Percentiles rank a stretch among this genome's conserved stretches.
These are phyloP conservation scores for Lodderomyces orthopsilosis DNA, from an alignment of 1,139 yeast species.

Conservation along the genomic window DNA sequence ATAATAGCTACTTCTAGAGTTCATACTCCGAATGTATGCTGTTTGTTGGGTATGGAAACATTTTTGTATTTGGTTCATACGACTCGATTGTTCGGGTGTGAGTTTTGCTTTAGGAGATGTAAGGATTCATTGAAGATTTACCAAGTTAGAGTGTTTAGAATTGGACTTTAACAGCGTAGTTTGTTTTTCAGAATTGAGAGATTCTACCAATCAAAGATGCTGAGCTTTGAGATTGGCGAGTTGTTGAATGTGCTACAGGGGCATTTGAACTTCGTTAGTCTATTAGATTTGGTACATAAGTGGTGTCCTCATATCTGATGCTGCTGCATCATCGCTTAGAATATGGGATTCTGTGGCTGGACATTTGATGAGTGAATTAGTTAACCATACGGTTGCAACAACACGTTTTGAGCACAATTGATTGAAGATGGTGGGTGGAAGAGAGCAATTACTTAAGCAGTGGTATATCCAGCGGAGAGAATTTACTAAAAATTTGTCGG, in stretches of 20 bases:
- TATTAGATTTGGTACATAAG: conserved; percentile 76
- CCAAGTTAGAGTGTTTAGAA: conserved; percentile 81
- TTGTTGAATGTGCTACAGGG: conserved; percentile 69
- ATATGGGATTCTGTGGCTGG: conserved; percentile 91
- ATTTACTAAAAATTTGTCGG: conserved; percentile 69
- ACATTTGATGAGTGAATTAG: conserved; percentile 61
- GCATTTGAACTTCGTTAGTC: conserved; percentile 86
- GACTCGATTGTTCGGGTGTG: conserved; percentile 90
- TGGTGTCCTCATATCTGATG: conserved; percentile 83
- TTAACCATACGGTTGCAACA: conserved; percentile 86
- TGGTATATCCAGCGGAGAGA: conserved; percentile 84
- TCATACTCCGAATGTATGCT: conserved; percentile 83
- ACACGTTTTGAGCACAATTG: conserved; percentile 93
- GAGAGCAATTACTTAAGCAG: conserved; percentile 73
- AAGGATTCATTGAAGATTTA: conserved; percentile 80
- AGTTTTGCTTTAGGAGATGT: conserved; percentile 74
- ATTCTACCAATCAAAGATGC: conserved; percentile 79
- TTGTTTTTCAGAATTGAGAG: conserved; percentile 92
- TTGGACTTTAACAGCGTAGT: conserved; percentile 75
- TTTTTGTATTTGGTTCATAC: conserved; percentile 85
- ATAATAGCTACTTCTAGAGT: conserved; percentile 74
- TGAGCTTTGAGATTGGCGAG: conserved; percentile 82
- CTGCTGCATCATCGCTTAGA: conserved; percentile 88
- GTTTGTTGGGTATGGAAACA: conserved; percentile 86
- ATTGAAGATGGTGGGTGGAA: conserved; percentile 81